Conservation (phyloP, 495 filamentous ascomycete genomes). For the Penicillium manginii region DNA sequence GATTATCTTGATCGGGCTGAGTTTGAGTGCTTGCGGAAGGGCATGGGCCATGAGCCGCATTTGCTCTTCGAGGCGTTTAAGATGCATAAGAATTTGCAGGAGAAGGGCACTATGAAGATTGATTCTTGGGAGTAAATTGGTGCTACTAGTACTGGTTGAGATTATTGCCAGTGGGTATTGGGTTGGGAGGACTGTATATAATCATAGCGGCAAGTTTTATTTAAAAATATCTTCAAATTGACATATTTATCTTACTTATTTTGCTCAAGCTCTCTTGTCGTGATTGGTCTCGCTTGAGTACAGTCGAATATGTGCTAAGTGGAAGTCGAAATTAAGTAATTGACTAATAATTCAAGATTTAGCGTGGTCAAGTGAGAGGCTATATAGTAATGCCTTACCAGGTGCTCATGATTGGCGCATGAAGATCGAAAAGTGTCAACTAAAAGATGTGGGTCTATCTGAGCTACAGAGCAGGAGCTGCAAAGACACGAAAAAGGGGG, state of each 20-base stretch:
- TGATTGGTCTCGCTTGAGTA: not conserved
- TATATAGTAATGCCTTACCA: slow-evolving; percentile 2
- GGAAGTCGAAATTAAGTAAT: slow-evolving; percentile 1
- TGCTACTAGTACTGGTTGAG: slow-evolving; percentile 23
- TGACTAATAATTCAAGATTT: not conserved
- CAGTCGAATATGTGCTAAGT: slow-evolving; percentile 1
- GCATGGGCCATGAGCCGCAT: slow-evolving; percentile 89
- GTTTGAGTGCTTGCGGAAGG: slow-evolving; percentile 83
- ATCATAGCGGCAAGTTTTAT: not conserved
- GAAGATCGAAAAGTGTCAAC: too few species aligned
- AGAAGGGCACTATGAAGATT: slow-evolving; percentile 86
- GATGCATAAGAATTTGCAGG: slow-evolving; percentile 81
- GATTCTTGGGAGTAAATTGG: slow-evolving; percentile 52
- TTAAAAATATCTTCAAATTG: not conserved
- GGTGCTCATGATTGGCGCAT: not conserved
- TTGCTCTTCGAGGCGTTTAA: slow-evolving; percentile 83
- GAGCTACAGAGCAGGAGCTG: too few species aligned
- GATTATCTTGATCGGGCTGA: slow-evolving; percentile 89
- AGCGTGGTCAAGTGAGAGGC: not conserved
- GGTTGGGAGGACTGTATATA: not conserved
- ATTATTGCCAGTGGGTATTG: slow-evolving; percentile 33
- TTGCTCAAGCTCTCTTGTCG: not conserved
- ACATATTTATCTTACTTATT: not conserved
- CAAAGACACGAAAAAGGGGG: too few species aligned
- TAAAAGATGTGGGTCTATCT: too few species aligned